Percentiles rank a stretch among this genome's conserved stretches.
phyloP scores from a whole-genome alignment of 345 rosid genomes.

The Passiflora organensis region DNA sequence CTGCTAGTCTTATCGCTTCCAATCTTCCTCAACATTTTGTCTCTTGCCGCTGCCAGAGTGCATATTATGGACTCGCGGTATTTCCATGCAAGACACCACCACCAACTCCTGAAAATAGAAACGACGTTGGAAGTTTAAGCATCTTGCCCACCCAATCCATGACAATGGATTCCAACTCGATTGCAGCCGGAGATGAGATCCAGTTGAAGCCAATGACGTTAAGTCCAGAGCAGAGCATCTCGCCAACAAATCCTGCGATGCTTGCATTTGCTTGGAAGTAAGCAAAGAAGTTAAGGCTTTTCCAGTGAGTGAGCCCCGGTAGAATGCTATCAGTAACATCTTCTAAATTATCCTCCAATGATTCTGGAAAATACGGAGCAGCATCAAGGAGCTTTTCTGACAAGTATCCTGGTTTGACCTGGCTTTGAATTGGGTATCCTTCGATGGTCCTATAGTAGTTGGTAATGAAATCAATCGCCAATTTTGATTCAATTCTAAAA shows the following conservation, averaged over 20 bases:
- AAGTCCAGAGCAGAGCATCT: too few relatives aligned
- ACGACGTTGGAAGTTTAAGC: conserved; percentile 16
- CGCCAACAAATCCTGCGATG: too few relatives aligned
- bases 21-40: neutral
- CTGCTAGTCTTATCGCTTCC: conserved; percentile 12
- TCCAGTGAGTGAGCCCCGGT: conserved; percentile 37
- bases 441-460: conserved; percentile 22
- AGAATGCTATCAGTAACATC: conserved; percentile 13
- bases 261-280: too few relatives aligned
- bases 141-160: conserved; percentile 27
- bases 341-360: conserved; percentile 17
- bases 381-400: neutral
- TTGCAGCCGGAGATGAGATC: conserved; percentile 27
- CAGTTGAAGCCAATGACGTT: conserved; percentile 27
- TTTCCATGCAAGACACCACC: too few relatives aligned
- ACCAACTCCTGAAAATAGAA: conserved; percentile 14
- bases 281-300: conserved; percentile 25
- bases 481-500: conserved; percentile 20
- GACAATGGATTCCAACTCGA: conserved; percentile 26
- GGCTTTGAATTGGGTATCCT: too few relatives aligned
- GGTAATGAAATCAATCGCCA: conserved; percentile 22
- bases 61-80: too few relatives aligned
- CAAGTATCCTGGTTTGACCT: conserved; percentile 28
- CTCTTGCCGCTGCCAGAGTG: conserved; percentile 20
- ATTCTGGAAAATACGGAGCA: conserved; percentile 15